phyloP scores from a whole-genome alignment of 345 rosid species.

The Trapa bicornis region DNA sequence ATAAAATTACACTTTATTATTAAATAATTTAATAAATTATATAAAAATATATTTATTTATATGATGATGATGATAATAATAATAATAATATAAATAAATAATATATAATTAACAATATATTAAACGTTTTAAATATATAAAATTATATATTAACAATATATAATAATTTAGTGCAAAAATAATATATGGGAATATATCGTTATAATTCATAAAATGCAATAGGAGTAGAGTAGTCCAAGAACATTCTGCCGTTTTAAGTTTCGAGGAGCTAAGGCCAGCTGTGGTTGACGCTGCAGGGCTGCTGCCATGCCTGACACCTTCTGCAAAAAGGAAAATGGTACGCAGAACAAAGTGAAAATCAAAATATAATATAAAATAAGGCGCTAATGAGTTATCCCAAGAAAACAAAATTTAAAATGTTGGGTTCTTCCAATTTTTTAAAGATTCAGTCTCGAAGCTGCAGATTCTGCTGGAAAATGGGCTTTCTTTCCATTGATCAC shows the following conservation, averaged over 20 bases:
- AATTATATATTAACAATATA: too few species aligned
- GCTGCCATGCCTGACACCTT: neutral
- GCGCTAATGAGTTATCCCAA: too few species aligned
- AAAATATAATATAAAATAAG: neutral
- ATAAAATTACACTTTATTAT: too few species aligned
- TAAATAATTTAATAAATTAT: too few species aligned
- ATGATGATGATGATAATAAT: too few species aligned
- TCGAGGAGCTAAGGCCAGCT: neutral
- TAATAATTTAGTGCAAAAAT: too few species aligned
- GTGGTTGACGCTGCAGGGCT: constrained; percentile 17
- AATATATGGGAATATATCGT: too few species aligned
- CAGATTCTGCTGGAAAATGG: neutral
- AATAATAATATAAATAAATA: too few species aligned
- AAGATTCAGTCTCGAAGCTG: neutral
- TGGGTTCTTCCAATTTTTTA: neutral
- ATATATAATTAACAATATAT: too few species aligned
- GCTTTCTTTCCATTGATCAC: neutral
- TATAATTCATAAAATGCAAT: too few species aligned
- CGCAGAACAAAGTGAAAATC: neutral
- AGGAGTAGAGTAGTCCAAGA: neutral
- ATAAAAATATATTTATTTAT: too few species aligned
- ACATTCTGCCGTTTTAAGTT: neutral
- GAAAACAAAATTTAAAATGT: neutral
- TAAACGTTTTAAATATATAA: too few species aligned
- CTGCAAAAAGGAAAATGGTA: neutral